Evolutionary conservation across 306 rosid genomes (phyloP).

Genomic region (Vigna trinervia): DNA sequence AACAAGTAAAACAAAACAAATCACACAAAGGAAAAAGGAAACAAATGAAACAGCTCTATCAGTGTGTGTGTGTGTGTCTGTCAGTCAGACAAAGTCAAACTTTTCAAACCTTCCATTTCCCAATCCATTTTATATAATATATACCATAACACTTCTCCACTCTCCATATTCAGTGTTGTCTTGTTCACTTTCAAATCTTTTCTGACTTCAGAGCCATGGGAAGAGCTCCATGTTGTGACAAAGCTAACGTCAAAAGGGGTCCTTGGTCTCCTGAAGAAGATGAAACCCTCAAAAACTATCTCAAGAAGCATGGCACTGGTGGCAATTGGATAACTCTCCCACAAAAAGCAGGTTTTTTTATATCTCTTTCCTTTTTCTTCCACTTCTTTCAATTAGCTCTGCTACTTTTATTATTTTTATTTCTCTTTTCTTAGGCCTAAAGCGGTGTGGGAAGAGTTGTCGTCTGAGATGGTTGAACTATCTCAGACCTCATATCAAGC

Average conservation of each 20-base stretch:
- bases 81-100: slow-evolving; percentile 51
- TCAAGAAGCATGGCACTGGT: slow-evolving; percentile 42
- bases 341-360: slow-evolving; percentile 42
- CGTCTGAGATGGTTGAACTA: slow-evolving; percentile 51
- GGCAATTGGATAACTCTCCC: slow-evolving; percentile 52
- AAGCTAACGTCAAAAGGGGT: slow-evolving; percentile 51
- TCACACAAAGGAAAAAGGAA: not conserved
- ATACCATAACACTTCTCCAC: not conserved
- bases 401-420: not conserved
- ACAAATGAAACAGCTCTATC: not conserved
- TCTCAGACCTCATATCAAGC: slow-evolving; percentile 52
- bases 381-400: not conserved
- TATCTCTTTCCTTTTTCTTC: not conserved
- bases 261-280: slow-evolving; percentile 40
- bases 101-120: slow-evolving; percentile 42
- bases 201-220: slow-evolving; percentile 37
- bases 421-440: slow-evolving; percentile 38
- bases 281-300: slow-evolving; percentile 43
- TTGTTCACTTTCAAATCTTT: not conserved
- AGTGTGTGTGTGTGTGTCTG: too few relatives aligned
- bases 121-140: not conserved
- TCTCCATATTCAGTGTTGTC: not conserved
- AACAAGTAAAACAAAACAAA: slow-evolving; percentile 9
- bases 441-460: slow-evolving; percentile 50
- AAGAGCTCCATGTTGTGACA: slow-evolving; percentile 53